phyloP scores from a whole-genome alignment of 1,139 yeast genomes.

The Kodamaea derodonti region DNA sequence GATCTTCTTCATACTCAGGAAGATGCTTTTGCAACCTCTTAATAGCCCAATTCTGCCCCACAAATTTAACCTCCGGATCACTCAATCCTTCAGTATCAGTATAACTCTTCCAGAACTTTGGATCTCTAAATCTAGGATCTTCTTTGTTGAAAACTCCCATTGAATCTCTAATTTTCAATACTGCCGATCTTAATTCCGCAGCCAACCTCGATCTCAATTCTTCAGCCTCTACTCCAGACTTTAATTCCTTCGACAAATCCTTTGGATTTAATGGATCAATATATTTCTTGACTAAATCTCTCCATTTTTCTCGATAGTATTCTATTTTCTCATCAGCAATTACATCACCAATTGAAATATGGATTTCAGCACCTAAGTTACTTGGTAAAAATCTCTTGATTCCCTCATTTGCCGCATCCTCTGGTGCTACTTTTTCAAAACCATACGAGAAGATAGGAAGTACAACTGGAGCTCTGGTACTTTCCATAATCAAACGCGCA shows the following conservation, averaged over 20 bases:
- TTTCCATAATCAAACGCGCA: constrained; percentile 74
- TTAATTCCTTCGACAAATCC: constrained; percentile 61
- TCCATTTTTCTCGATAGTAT: constrained; percentile 65
- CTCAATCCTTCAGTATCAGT: constrained; percentile 62
- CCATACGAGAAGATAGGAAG: constrained; percentile 90
- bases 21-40: constrained; percentile 60
- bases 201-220: constrained; percentile 68
- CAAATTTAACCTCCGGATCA: constrained; percentile 63
- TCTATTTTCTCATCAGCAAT: constrained; percentile 60
- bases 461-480: constrained; percentile 78
- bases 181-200: constrained; percentile 59
- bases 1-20: constrained; percentile 32
- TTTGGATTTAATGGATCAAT: constrained; percentile 46
- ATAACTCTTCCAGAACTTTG: constrained; percentile 68
- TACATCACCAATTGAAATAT: constrained; percentile 69
- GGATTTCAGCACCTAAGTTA: constrained; percentile 64
- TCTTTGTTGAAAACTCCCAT: constrained; percentile 47
- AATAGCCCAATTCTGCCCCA: constrained; percentile 80
- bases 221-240: constrained; percentile 60
- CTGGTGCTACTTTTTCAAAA: constrained; percentile 85
- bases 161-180: constrained; percentile 52
- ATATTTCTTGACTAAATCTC: constrained; percentile 51
- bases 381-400: constrained; percentile 58
- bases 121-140: constrained; percentile 58
- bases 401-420: constrained; percentile 54